Evolutionary conservation across 1,139 yeast genomes (phyloP), one percentile per base, ranked within the genome.

Genomic region (Hanseniaspora sp.): DNA sequence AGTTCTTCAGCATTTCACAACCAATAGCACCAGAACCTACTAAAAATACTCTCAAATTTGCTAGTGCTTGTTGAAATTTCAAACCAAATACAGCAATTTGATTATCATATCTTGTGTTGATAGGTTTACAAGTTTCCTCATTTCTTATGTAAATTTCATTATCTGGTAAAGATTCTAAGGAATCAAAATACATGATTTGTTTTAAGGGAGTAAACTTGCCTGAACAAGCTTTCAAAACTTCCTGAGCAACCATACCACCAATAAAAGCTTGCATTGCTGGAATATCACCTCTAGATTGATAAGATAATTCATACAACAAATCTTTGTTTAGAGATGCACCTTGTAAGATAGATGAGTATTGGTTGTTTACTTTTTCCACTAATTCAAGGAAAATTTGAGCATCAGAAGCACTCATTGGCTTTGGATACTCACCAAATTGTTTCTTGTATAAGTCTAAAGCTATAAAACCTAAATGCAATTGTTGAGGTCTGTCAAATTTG

Each of bases 1-100:
- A 92, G 67, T 88, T 90, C 71, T 92, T 92, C 65, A 92, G 76
- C 94, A 94, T 92, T 72, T 92, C 99, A 72, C 99, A 92, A 48
- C 99, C 99, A 74, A 92, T 92, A 41, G 99, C 99, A 66, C 99
- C 99, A 1, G 97, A 80, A 52, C 99, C 99, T 44, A 92, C 98
- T 60, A 92, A 74, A 69, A 92, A 92, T 5, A 90, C 87, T 65
- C 79, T 83, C 60, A 86, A 73, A 68, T 90, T 86, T 46, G 86
- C 79, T 58, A 92, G 71, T 52, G 73, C 74, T 62, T 83, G 79
- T 64, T 86, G 92, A 71, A 79, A 87, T 44, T 79, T 78, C 56
- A 77, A 68, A 59, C 99, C 99, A 63, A 88, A 88, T 1, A 92
- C 96, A 5, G 97, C 96, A 63, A 88, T 84, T 71, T 88, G 96